A percentile compares a stretch with the other conserved stretches of the same genome.
These are phyloP conservation scores for Aspergillus heteromorphus DNA, from an alignment of 495 filamentous ascomycete species.

Conservation along the genomic window DNA sequence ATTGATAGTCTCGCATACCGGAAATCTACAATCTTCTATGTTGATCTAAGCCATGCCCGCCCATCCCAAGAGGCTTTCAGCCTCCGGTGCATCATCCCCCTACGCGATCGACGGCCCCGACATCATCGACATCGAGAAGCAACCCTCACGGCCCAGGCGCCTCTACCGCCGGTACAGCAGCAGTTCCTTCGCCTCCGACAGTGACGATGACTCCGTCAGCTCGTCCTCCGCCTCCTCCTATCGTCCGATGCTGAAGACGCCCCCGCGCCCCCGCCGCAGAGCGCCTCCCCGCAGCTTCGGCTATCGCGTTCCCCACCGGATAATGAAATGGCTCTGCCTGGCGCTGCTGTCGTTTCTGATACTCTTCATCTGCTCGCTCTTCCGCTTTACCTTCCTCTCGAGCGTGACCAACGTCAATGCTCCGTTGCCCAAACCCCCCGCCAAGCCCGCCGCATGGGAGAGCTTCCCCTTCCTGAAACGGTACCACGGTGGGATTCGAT, in stretches of 20 bases:
- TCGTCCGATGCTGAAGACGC: constrained; percentile 49
- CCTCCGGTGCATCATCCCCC: constrained; percentile 17
- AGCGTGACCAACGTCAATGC: constrained; percentile 56
- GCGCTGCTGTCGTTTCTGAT: constrained; percentile 61
- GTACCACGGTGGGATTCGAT: constrained; percentile 78
- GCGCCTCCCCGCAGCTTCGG: constrained; percentile 34
- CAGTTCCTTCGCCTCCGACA: constrained; percentile 27
- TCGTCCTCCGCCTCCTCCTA: constrained; percentile 40
- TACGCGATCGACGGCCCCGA: constrained; percentile 1
- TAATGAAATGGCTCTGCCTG: constrained; percentile 68
- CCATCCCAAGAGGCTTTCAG: constrained; percentile 31
- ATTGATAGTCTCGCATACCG: background rate
- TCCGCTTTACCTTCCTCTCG: constrained; percentile 59
- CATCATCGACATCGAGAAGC: constrained; percentile 35
- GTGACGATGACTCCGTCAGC: constrained; percentile 21
- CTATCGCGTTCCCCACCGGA: constrained; percentile 55
- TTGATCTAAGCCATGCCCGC: constrained; percentile 30
- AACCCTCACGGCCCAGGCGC: constrained; percentile 20
- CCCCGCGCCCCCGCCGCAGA: constrained; percentile 27
- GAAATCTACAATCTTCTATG: constrained; percentile 11
- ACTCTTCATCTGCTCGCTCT: constrained; percentile 65
- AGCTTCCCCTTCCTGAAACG: constrained; percentile 72
- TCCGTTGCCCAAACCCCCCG: constrained; percentile 47
- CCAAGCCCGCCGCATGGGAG: constrained; percentile 71
- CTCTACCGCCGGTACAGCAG: constrained; percentile 20